Conservation (phyloP, 805 yeast genomes). For the Suhomyces sp. region DNA sequence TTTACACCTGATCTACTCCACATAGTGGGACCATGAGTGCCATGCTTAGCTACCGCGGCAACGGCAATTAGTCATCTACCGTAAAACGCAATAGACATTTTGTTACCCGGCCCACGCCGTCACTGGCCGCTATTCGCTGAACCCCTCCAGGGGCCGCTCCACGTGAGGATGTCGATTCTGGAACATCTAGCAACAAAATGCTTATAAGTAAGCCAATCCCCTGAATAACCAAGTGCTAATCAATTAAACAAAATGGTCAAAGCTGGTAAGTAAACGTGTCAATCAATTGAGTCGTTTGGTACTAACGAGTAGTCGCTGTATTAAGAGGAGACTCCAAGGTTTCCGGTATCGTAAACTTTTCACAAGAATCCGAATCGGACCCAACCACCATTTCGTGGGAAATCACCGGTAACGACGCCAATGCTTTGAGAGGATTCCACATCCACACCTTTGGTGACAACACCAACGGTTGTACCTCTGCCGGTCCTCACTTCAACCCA, state of each 20-base stretch:
- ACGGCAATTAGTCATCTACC: neutral
- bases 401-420: conserved; percentile 82
- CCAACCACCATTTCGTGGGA: conserved; percentile 89
- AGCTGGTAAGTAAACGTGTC: conserved; percentile 50
- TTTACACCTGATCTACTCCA: too few species aligned
- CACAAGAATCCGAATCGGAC: conserved; percentile 72
- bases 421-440: conserved; percentile 95
- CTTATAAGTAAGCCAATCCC: neutral
- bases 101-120: conserved; percentile 1
- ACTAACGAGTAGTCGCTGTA: conserved; percentile 69
- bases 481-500: conserved; percentile 97
- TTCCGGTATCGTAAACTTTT: conserved; percentile 82
- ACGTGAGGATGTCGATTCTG: neutral
- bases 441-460: conserved; percentile 97
- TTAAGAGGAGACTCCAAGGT: conserved; percentile 93
- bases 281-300: neutral
- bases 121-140: neutral
- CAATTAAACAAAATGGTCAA: conserved; percentile 47
- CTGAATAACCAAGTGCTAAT: neutral
- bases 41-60: neutral
- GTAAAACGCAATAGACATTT: neutral
- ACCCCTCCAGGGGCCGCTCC: neutral
- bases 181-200: neutral
- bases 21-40: neutral
- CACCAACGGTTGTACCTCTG: conserved; percentile 98